Conservation (phyloP, 2,329 filamentous ascomycete genomes). For the Botrytis fabae region DNA sequence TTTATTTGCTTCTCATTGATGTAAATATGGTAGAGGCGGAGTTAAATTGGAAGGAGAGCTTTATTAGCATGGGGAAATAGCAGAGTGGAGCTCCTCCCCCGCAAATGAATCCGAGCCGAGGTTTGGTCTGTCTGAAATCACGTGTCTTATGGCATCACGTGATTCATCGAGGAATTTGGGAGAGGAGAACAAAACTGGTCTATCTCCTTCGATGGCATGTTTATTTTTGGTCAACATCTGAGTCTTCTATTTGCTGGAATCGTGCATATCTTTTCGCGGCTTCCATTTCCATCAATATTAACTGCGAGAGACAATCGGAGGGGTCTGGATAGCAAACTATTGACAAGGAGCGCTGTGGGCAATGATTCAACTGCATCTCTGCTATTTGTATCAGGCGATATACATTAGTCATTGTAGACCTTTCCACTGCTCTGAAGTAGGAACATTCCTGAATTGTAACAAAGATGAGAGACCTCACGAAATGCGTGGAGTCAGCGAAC, state of each 20-base stretch:
- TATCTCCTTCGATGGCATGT: not conserved
- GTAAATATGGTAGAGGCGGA: not conserved
- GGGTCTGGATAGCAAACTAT: not conserved
- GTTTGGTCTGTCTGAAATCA: not conserved
- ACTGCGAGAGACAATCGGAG: not conserved
- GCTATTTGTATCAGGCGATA: not conserved
- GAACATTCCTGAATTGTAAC: not conserved
- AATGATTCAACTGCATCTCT: not conserved
- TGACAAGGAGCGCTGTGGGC: not conserved
- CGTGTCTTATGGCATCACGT: not conserved
- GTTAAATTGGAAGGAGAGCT: constrained; percentile 24
- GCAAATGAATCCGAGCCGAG: constrained; percentile 14
- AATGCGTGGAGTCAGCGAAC: not conserved
- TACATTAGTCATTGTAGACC: not conserved
- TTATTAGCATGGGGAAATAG: not conserved
- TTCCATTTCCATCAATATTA: not conserved
- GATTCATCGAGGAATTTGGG: not conserved
- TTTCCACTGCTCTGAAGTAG: not conserved
- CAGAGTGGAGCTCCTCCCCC: constrained; percentile 1
- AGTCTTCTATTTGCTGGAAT: not conserved
- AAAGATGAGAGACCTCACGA: not conserved
- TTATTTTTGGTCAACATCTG: not conserved
- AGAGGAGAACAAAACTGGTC: not conserved
- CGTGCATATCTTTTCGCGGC: not conserved
- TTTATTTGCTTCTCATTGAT: constrained; percentile 42